Base-by-base conservation (phyloP, 768 basidiomycete genomes). In the Rhizopogon vesiculosus region DNA sequence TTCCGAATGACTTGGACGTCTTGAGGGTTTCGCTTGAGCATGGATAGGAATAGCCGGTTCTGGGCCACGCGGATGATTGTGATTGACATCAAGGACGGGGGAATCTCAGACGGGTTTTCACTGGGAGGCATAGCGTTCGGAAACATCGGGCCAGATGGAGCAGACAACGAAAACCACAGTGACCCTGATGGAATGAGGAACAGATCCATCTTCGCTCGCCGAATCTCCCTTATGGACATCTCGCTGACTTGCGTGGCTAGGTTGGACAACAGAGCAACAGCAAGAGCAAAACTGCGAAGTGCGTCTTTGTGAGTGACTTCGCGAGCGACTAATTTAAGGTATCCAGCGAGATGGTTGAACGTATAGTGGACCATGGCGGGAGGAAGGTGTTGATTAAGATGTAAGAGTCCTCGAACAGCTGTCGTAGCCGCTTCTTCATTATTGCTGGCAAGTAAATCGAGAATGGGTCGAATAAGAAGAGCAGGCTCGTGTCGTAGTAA, bases 401-500 rank as follows among this genome's bases (percentile, higher is more conserved):
- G 84, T 16, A 89, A 62, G 45, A 88, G 77, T 5, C 78, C 75
- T 15, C 81, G 75, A 29, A 91, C 69, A 2, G 77, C 76, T 0
- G 77, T 71, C 41, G 84, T 72, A 0, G 85, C 85, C 5, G 67
- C 61, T 1, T 70, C 59, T 9, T 83, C 65, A 45, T 80, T 72
- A 19, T 82, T 77, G 9, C 78, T 81, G 3, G 77, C 74, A 16
- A 91, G 71, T 16, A 78, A 68, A 59, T 88, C 86, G 45, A 89
- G 73, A 13, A 83, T 69, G 18, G 86, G 81, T 9, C 87, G 79
- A 12, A 80, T 74, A 29, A 91, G 70, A n/a, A 89, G 72, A 15
- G 76, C 75, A 5, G 89, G 85, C 61, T 92, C 89, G 62, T 89
- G 86, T 19, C 88, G 79, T 82, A 91, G 85, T 45, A 86, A 68